Conservation (phyloP, 1,284 basidiomycete genomes). For the Tausonia pullulans region DNA sequence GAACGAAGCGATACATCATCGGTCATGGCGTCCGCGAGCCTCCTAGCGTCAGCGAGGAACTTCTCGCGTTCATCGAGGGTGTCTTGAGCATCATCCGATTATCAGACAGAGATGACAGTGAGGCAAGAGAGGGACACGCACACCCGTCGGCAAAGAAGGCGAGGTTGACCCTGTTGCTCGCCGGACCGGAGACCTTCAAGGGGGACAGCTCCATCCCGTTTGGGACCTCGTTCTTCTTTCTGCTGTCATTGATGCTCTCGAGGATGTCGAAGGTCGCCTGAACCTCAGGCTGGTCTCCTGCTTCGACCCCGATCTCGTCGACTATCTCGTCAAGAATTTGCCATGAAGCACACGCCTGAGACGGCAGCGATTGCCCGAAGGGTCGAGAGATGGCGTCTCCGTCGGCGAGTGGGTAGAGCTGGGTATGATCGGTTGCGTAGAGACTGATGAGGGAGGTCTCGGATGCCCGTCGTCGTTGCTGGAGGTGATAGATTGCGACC, state of each 20-base stretch:
- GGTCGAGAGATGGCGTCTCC: too few relatives aligned
- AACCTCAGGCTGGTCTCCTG: neutral
- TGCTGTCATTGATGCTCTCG: too few relatives aligned
- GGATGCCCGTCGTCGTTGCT: neutral
- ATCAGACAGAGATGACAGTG: neutral
- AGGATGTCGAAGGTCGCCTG: neutral
- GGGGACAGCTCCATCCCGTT: slow-evolving; percentile 43
- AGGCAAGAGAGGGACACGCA: slow-evolving; percentile 35
- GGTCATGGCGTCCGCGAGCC: slow-evolving; percentile 58
- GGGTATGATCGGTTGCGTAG: neutral
- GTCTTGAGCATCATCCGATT: slow-evolving; percentile 39
- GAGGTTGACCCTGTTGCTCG: slow-evolving; percentile 56
- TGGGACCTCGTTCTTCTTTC: neutral
- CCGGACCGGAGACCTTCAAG: slow-evolving; percentile 51
- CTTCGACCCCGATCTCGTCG: neutral
- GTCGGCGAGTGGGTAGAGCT: neutral
- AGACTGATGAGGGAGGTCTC: neutral
- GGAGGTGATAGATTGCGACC: neutral
- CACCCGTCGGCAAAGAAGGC: slow-evolving; percentile 76
- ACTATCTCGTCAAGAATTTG: neutral
- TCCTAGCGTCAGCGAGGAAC: slow-evolving; percentile 55
- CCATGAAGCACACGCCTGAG: neutral
- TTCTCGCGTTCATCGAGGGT: slow-evolving; percentile 47
- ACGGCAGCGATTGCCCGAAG: neutral
- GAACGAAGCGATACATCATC: slow-evolving; percentile 62